Percentiles rank a stretch among this genome's conserved stretches.
phyloP scores from a whole-genome alignment of 192 early-diverging fungal species.

The Mortierella alpina region DNA sequence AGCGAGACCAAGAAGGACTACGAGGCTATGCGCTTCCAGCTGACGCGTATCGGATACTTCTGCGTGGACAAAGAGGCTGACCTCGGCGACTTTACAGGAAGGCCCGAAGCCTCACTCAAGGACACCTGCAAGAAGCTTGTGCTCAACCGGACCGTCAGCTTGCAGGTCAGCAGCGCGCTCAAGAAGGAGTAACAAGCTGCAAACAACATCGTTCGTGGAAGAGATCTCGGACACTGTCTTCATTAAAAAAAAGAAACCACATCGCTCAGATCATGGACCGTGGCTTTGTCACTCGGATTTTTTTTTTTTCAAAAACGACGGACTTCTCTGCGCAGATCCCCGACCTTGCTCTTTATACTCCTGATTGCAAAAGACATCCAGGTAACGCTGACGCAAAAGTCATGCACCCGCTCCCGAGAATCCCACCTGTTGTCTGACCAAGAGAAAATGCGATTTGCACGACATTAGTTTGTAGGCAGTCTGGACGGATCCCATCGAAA shows the following conservation, averaged over 20 bases:
- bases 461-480: too few relatives aligned
- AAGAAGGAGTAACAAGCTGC: constrained; percentile 23
- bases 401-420: too few relatives aligned
- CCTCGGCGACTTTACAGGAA: constrained; percentile 71
- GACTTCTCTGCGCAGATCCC: too few relatives aligned
- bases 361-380: too few relatives aligned
- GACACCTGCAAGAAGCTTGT: constrained; percentile 39
- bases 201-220: not conserved
- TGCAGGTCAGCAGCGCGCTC: constrained; percentile 44
- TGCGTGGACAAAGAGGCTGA: constrained; percentile 93
- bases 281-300: too few relatives aligned
- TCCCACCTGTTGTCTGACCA: too few relatives aligned
- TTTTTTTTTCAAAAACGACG: too few relatives aligned
- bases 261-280: too few relatives aligned
- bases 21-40: constrained; percentile 93
- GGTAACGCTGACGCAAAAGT: too few relatives aligned
- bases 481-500: too few relatives aligned
- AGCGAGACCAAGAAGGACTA: constrained; percentile 68
- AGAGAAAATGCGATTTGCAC: too few relatives aligned
- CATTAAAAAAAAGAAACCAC: not conserved
- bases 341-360: too few relatives aligned
- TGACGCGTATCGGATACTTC: constrained; percentile 97
- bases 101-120: constrained; percentile 33
- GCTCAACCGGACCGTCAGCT: constrained; percentile 40
- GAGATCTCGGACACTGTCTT: not conserved